These are phyloP conservation scores for Zoysia matrella DNA, from an alignment of 202 grass and related monocot species.

Conservation along the genomic window DNA sequence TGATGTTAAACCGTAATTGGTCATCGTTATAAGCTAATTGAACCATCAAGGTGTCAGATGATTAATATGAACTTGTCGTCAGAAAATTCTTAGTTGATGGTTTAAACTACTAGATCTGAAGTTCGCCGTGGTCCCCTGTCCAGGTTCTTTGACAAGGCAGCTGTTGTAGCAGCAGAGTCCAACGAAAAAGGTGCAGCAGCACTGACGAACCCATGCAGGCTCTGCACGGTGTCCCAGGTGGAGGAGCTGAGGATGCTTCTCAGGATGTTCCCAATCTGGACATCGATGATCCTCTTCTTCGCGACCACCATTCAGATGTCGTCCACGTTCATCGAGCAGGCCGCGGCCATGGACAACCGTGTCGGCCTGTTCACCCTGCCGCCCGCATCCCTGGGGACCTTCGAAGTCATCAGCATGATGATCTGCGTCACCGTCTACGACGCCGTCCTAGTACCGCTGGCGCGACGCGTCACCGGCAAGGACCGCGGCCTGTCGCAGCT, in stretches of 20 bases:
- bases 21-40: too few relatives aligned
- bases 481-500: too few relatives aligned
- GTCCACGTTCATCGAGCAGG: constrained; percentile 58
- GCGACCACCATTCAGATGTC: constrained; percentile 29
- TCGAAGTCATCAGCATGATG: background rate
- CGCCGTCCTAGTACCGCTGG: too few relatives aligned
- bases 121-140: too few relatives aligned
- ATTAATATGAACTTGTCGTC: too few relatives aligned
- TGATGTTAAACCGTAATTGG: too few relatives aligned
- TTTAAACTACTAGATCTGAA: too few relatives aligned
- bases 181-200: too few relatives aligned
- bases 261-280: constrained; percentile 43
- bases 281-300: constrained; percentile 39
- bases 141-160: constrained; percentile 53
- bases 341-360: constrained; percentile 40
- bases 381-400: background rate
- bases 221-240: constrained; percentile 48
- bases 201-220: constrained; percentile 27
- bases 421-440: too few relatives aligned
- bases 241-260: constrained; percentile 53
- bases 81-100: too few relatives aligned
- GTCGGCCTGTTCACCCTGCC: constrained; percentile 43
- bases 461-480: background rate
- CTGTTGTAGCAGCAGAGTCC: background rate
- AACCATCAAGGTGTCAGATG: too few relatives aligned